Base-by-base conservation (phyloP, 2,329 filamentous ascomycete species). In the Talaromyces sp. region DNA sequence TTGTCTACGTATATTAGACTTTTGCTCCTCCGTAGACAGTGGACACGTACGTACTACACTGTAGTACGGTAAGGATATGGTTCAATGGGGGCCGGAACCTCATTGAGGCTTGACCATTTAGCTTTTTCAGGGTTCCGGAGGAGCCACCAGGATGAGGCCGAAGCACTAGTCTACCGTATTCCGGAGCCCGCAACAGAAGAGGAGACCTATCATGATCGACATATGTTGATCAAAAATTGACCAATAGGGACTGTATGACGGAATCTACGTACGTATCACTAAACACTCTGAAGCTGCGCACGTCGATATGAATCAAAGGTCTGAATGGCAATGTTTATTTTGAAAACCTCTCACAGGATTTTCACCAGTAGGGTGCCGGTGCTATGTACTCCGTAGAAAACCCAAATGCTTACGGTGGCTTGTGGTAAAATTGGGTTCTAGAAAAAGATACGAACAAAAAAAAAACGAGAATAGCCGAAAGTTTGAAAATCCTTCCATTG, bases 131-230 rank as follows among this genome's bases (percentile, higher is more conserved):
- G 56, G 34, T 27, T 25, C 13, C 13, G 54, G 27, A 51, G 53
- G 22, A 51, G 25, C 47, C 47, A 13, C 34, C 15, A 19, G 53
- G 31, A 36, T 34, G 31, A 22, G 51, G 31, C 29, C 53, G 13
- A 22, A 58, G 27, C 53, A 58, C 53, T 56, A 58, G 27, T 56
- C 29, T 38, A 19, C 29, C 53, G n/a, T 58, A 58, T 58, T 38
- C 31, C 31, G 31, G 54, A 40, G 1, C 54, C 13, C 25, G 13
- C 15, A 58, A 1, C 19, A 22, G n/a, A 29, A 22, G 53, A 11
- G 19, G 11, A 25, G 31, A 7, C 53, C n/a, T 58, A 25, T 38
- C 34, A 38, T 15, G 54, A 58, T 58, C 31, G 31, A n/a, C n/a
- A 17, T 58, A 36, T 38, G 53, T 58, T 36, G 53, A n/a, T 29